These are phyloP conservation scores for Fonsecaea nubica DNA, from an alignment of 2,329 filamentous ascomycete genomes.

Conservation along the genomic window DNA sequence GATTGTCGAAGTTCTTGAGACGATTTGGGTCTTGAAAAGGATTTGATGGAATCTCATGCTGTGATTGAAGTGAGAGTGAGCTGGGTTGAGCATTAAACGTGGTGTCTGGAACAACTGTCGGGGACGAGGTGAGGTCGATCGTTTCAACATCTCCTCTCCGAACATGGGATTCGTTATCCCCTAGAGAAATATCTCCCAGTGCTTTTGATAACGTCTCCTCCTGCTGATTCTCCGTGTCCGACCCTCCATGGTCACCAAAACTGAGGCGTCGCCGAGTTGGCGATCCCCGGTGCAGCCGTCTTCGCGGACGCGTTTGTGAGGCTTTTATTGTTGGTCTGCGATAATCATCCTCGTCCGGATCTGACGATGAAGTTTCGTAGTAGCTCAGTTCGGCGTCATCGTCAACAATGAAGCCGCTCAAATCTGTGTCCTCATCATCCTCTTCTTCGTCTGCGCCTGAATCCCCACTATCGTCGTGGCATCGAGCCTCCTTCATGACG, in stretches of 20 bases:
- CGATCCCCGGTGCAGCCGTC: conserved; percentile 28
- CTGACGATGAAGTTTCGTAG: conserved; percentile 33
- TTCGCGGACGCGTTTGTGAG: conserved; percentile 19
- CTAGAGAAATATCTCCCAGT: conserved; percentile 50
- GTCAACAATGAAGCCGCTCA: conserved; percentile 42
- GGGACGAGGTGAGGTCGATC: conserved; percentile 38
- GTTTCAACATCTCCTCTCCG: conserved; percentile 31
- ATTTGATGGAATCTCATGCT: background rate
- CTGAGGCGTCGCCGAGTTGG: conserved; percentile 23
- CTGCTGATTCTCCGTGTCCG: conserved; percentile 34
- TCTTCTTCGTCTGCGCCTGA: conserved; percentile 38
- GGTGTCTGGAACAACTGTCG: conserved; percentile 16
- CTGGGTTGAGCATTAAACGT: conserved; percentile 2
- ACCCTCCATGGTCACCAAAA: conserved; percentile 36
- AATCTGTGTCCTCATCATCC: conserved; percentile 41
- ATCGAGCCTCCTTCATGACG: conserved; percentile 37
- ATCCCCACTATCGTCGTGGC: conserved; percentile 37
- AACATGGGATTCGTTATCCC: conserved; percentile 39
- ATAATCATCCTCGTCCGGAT: conserved; percentile 23
- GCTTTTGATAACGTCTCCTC: conserved; percentile 23
- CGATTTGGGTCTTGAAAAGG: conserved; percentile 13
- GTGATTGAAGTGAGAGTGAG: conserved; percentile 14
- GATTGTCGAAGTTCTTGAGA: conserved; percentile 26
- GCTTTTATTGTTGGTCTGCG: conserved; percentile 9
- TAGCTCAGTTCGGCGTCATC: conserved; percentile 41